Percentiles rank a stretch among this genome's conserved stretches.
phyloP scores from a whole-genome alignment of 2,329 filamentous ascomycete genomes.

The Paracoccidioides brasiliensis region DNA sequence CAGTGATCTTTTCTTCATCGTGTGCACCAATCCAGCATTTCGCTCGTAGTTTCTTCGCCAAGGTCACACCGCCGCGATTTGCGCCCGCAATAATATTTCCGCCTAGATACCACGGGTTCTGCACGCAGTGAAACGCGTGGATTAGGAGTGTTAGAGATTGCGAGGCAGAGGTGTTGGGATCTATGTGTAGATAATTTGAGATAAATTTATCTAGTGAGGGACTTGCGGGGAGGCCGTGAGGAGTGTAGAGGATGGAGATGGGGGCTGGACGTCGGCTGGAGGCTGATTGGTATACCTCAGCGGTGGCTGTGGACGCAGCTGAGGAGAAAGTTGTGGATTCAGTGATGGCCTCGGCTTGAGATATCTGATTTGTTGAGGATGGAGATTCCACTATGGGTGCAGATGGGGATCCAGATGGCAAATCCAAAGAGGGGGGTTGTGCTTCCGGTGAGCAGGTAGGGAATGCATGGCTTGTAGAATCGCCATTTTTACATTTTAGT shows the following conservation, averaged over 20 bases:
- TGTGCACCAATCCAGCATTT: background rate
- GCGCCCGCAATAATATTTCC: constrained; percentile 39
- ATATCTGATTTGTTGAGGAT: background rate
- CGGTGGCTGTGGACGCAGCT: background rate
- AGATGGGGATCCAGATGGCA: no score
- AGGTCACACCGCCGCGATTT: constrained; percentile 28
- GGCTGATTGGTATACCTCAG: background rate
- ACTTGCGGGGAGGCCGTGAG: background rate
- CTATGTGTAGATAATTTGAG: background rate
- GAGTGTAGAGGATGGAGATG: background rate
- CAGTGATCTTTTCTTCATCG: background rate
- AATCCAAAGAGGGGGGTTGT: no score
- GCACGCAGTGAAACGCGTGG: constrained; percentile 39
- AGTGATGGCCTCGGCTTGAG: background rate
- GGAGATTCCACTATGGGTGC: no score
- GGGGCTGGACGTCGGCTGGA: background rate
- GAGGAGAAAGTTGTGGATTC: background rate
- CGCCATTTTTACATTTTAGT: no score
- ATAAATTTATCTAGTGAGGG: background rate
- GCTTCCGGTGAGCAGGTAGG: no score
- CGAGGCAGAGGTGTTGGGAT: constrained; percentile 36
- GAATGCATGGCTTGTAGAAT: no score
- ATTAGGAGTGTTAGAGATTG: constrained; percentile 40
- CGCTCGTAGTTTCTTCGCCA: background rate
- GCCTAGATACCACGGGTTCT: constrained; percentile 42